Base-by-base conservation (phyloP, 2,329 filamentous ascomycete genomes). In the Aspergillus sp. region DNA sequence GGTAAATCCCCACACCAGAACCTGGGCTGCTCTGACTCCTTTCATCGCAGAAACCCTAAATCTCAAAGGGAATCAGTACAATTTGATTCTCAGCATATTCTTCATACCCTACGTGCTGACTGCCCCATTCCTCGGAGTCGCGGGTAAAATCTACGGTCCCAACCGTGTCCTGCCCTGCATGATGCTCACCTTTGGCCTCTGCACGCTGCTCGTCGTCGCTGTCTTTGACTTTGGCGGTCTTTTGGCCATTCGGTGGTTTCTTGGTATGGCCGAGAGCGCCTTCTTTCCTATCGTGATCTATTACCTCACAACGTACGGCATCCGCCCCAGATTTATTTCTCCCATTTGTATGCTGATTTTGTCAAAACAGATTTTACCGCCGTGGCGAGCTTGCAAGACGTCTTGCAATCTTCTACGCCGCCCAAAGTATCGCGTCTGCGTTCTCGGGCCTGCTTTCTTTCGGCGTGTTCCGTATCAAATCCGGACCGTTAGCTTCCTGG, bases 91-190 rank as follows among this genome's bases (percentile, higher is more conserved):
- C 43, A 84, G 82, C 56, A 87, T 93, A 65, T 93, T 93, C 80
- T 93, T 90, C 75, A 81, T 92, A 7, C 90, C 90, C 0, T 91
- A 90, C 71, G 89, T 91, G 38, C 71, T 92, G 3, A 89, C 87
- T 57, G 89, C 88, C 1, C 88, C 88, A 0, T 85, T 87, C 1
- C 75, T 91, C 45, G 82, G 80, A 9, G 88, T 92, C 77, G 71
- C 90, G 4, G 89, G 88, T 57, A 91, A 91, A 78, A 87, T 85
- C 63, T 89, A 83, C 69, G 87, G 88, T 0, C 86, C 89, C 0
- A 82, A 85, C 60, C 80, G 83, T 19, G 86, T 89, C 7, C 77
- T 92, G 11, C 88, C 89, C 0, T 73, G 87, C 52, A 84, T 91
- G 75, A 91, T 91, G 89, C 82, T 89, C 64, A 80, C 74, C 41